Base-by-base conservation (phyloP, 2,329 filamentous ascomycete genomes). In the Alternaria metachromatica region DNA sequence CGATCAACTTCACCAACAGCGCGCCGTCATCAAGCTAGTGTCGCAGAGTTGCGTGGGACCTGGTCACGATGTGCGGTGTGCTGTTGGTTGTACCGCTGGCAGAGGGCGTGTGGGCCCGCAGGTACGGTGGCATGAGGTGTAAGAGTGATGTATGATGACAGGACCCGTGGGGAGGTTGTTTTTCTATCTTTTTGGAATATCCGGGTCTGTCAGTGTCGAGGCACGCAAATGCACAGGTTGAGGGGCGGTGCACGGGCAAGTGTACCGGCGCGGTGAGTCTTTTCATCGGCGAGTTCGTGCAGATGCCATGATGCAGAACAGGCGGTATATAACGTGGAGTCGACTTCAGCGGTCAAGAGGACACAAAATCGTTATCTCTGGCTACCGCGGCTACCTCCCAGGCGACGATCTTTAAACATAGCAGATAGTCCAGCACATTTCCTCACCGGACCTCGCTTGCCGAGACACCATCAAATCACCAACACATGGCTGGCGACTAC, bases 71-170 rank as follows among this genome's bases (percentile, higher is more conserved):
- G 49, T 53, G 49, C 30, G 49, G 49, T 53, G 49, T 53, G 49
- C 49, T 51, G 49, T 53, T 53, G 49, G 49, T 53, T n/a, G 49
- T 37, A 53, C 49, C 30, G 49, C 49, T 53, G 49, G 49, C 49
- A 53, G 30, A 37, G 49, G 33, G 30, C 37, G 25, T 53, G 15
- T 55, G 30, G 58, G 46, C 28, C 44, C 50, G 25, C 33, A 43
- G 33, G 33, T 28, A 44, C 53, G n/a, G 53, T 55, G 26, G 23
- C 49, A 45, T 28, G 33, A 54, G 37, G 48, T 54, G 48, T 43
- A 18, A 48, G 25, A 41, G 58, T 55, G 43, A 53, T 53, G 41
- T 33, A 33, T 46, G 26, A 55, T 60, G 33, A 41, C 20, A 55
- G 20, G 30, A 53, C 28, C 28, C 10, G 28, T 11, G 12, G 49